Percentiles rank a stretch among this genome's conserved stretches.
Conservation (phyloP, 768 basidiomycete species). For the Tulasnella sp. region DNA sequence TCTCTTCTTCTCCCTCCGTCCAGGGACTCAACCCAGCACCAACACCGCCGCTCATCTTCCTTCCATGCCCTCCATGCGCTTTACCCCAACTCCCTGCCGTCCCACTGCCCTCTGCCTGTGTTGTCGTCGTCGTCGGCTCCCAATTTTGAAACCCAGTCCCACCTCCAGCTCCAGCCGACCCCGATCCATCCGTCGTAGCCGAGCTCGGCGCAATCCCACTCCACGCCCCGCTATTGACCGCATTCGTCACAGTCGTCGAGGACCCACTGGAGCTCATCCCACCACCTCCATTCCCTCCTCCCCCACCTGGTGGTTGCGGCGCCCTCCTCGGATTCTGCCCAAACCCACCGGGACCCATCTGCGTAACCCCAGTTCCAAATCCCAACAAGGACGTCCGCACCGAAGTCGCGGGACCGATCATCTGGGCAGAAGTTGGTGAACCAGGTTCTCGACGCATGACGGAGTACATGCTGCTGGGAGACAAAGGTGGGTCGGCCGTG, state of each 20-base stretch:
- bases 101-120: background rate
- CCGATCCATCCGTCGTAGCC: background rate
- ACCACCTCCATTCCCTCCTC: background rate
- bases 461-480: background rate
- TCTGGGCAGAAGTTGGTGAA: background rate
- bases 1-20: no score
- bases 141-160: background rate
- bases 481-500: background rate
- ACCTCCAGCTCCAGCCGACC: background rate
- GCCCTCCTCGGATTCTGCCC: conserved; percentile 5
- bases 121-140: no score
- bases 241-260: background rate
- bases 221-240: background rate
- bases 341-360: background rate
- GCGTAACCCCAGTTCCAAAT: background rate
- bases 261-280: background rate
- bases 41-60: no score
- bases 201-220: background rate
- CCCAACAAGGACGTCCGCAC: conserved; percentile 12
- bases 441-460: background rate
- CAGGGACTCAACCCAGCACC: background rate
- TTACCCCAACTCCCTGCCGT: background rate
- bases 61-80: background rate
- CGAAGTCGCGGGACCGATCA: background rate
- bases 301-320: background rate